Percentiles rank a stretch among this genome's conserved stretches.
Conservation (phyloP, 805 yeast species). For the Maudiozyma bulderi region DNA sequence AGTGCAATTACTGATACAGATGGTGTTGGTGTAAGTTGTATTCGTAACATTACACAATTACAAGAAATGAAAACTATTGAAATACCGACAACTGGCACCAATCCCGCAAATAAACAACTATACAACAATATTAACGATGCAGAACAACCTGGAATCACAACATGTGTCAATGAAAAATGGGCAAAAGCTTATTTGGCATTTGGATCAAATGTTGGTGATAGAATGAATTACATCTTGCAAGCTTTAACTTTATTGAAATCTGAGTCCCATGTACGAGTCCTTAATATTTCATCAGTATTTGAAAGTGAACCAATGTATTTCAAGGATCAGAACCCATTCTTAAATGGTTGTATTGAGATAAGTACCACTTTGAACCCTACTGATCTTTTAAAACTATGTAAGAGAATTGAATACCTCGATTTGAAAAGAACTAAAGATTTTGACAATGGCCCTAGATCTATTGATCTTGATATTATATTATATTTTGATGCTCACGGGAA, state of each 20-base stretch:
- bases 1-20: slow-evolving; percentile 80
- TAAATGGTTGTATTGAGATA: slow-evolving; percentile 72
- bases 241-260: slow-evolving; percentile 40
- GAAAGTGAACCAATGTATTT: slow-evolving; percentile 90
- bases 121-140: slow-evolving; percentile 7
- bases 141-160: neutral
- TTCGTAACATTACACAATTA: slow-evolving; percentile 38
- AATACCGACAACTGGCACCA: neutral
- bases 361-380: slow-evolving; percentile 55
- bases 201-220: slow-evolving; percentile 81
- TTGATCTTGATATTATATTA: slow-evolving; percentile 80
- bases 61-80: neutral
- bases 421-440: slow-evolving; percentile 64
- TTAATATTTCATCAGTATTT: slow-evolving; percentile 66
- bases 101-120: slow-evolving; percentile 27
- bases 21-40: slow-evolving; percentile 81
- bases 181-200: slow-evolving; percentile 60
- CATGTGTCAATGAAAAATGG: slow-evolving; percentile 4
- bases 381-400: slow-evolving; percentile 50
- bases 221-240: slow-evolving; percentile 45
- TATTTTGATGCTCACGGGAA: slow-evolving; percentile 34
- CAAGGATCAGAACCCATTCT: slow-evolving; percentile 66
- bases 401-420: slow-evolving; percentile 67
- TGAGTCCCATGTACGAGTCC: slow-evolving; percentile 35
- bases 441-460: slow-evolving; percentile 86